Evolutionary conservation across 441 rosid species (phyloP).

Genomic region (Adansonia gregorii): DNA sequence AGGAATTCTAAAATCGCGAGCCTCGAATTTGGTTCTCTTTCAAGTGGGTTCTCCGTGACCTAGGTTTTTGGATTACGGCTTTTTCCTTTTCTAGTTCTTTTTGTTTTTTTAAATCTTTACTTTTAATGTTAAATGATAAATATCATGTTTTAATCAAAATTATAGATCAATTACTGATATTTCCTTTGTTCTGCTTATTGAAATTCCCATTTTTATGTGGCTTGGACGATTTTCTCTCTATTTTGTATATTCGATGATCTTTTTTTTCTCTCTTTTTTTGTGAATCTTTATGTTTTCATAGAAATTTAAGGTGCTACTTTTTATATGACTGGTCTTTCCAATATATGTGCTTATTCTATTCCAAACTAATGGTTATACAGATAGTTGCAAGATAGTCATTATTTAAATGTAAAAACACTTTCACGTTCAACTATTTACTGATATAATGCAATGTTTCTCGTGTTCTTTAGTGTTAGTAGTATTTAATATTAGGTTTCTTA

Average conservation of each 20-base stretch:
- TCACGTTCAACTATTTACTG: not conserved
- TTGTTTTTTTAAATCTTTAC: not conserved
- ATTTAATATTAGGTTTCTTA: not conserved
- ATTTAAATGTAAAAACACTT: slow-evolving; percentile 2
- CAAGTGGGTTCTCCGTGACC: slow-evolving; percentile 8
- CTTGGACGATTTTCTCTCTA: not conserved
- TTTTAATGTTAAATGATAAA: not conserved
- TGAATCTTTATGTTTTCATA: not conserved
- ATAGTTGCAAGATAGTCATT: not conserved
- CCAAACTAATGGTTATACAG: not conserved
- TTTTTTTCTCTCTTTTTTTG: not conserved
- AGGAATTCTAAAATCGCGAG: not conserved
- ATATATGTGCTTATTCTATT: not conserved
- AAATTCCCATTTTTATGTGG: not conserved
- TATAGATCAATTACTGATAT: slow-evolving; percentile 1
- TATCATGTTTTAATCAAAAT: not conserved
- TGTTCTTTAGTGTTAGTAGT: slow-evolving; percentile 12
- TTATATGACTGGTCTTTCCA: not conserved
- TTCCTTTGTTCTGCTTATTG: not conserved
- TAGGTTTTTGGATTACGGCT: slow-evolving; percentile 18
- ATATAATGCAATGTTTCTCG: not conserved
- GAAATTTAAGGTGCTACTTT: not conserved
- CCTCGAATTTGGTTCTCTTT: slow-evolving; percentile 17
- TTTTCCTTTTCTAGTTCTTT: not conserved
- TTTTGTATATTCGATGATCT: not conserved